phyloP scores from a whole-genome alignment of 2,329 filamentous ascomycete species.

The Fusarium verticillioides region DNA sequence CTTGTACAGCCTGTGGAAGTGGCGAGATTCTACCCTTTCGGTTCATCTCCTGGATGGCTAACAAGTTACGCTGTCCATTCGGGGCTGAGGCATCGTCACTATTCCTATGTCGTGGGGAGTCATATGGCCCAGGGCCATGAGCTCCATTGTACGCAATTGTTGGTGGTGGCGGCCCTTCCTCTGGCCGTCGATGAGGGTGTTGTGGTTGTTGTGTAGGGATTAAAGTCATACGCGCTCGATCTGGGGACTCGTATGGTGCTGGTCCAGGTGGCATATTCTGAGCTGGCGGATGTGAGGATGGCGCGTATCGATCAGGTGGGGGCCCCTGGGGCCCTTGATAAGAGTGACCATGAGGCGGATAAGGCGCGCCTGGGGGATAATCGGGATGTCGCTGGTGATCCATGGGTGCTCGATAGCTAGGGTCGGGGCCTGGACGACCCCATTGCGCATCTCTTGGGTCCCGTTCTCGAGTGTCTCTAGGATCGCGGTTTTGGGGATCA shows the following conservation, averaged over 20 bases:
- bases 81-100: constrained; percentile 67
- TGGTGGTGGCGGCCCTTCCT: constrained; percentile 62
- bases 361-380: constrained; percentile 58
- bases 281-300: constrained; percentile 50
- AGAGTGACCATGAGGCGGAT: constrained; percentile 46
- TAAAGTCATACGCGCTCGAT: constrained; percentile 58
- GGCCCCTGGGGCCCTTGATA: constrained; percentile 47
- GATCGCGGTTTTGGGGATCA: constrained; percentile 53
- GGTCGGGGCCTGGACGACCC: constrained; percentile 48
- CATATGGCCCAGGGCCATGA: constrained; percentile 55
- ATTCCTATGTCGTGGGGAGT: constrained; percentile 51
- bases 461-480: constrained; percentile 50
- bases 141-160: constrained; percentile 61
- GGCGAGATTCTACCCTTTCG: constrained; percentile 87
- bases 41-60: constrained; percentile 84
- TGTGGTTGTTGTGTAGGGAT: constrained; percentile 51
- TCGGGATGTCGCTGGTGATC: constrained; percentile 60
- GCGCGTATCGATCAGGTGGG: constrained; percentile 50
- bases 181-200: constrained; percentile 56
- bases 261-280: constrained; percentile 42
- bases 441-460: constrained; percentile 51
- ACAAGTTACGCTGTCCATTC: constrained; percentile 68
- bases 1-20: constrained; percentile 91
- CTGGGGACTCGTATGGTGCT: constrained; percentile 61
- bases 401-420: constrained; percentile 51